Conservation (phyloP, 139 green algal species). For the Edaphochlamys debaryana region DNA sequence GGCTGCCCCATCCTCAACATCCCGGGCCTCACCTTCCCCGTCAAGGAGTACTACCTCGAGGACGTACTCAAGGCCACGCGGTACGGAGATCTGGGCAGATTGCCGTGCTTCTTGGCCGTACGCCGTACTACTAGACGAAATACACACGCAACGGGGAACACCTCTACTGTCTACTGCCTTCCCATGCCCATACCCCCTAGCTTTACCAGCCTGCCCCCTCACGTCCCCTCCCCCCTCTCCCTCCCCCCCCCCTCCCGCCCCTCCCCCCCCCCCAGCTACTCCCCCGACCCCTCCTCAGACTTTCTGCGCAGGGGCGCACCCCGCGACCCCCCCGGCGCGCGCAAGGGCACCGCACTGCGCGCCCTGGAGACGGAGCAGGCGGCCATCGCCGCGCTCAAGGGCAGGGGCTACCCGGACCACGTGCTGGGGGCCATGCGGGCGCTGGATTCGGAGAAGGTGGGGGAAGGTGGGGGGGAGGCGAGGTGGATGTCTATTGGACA, state of each 20-base stretch:
- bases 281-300: background rate
- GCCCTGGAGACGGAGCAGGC: background rate
- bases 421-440: background rate
- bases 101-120: no score
- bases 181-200: no score
- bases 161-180: no score
- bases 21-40: slow-evolving; percentile 47
- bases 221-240: no score
- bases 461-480: background rate
- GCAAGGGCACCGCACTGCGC: background rate
- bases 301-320: background rate
- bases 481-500: no score
- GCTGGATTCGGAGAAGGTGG: background rate
- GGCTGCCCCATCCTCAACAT: slow-evolving; percentile 37
- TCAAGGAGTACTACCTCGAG: slow-evolving; percentile 61
- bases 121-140: no score
- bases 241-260: no score
- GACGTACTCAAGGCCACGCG: slow-evolving; percentile 16
- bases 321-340: background rate
- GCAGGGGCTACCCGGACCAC: background rate
- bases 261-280: no score
- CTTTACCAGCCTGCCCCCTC: no score
- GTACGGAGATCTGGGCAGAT: background rate
- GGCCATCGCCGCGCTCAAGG: background rate
- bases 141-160: no score